Conservation (phyloP, 495 filamentous ascomycete species). For the Neurospora discreta region DNA sequence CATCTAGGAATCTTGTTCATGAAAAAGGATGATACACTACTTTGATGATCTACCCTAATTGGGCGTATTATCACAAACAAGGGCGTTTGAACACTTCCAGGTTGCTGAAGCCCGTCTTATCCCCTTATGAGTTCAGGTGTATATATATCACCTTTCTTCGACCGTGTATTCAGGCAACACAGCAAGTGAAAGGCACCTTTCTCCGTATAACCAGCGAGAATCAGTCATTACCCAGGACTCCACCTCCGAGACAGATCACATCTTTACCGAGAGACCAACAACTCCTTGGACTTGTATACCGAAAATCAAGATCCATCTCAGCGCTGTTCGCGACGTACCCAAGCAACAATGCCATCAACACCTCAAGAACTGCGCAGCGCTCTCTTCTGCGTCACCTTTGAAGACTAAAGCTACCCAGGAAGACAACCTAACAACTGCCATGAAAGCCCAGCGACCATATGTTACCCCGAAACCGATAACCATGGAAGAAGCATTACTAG, state of each 20-base stretch:
- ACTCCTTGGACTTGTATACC: neutral
- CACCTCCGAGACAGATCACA: neutral
- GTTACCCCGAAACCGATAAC: too few species aligned
- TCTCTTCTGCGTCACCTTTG: neutral
- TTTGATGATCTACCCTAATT: too few species aligned
- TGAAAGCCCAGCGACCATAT: neutral
- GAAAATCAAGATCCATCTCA: neutral
- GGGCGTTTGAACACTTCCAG: neutral
- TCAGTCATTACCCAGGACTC: neutral
- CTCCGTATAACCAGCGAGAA: neutral
- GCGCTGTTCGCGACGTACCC: neutral
- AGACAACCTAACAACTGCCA: neutral
- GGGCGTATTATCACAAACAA: neutral
- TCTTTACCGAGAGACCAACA: neutral
- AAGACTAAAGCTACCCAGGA: neutral
- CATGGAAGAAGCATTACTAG: too few species aligned
- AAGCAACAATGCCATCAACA: neutral
- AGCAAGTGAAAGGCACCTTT: neutral
- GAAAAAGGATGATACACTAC: too few species aligned
- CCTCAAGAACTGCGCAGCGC: neutral
- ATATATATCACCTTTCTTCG: too few species aligned
- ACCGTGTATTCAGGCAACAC: too few species aligned
- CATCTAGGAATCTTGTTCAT: neutral
- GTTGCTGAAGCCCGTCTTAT: neutral
- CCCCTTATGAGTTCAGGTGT: neutral